Percentiles rank a stretch among this genome's conserved stretches.
Evolutionary conservation across 2,329 filamentous ascomycete genomes (phyloP).

Genomic region (Alternaria hordeiaustralica): DNA sequence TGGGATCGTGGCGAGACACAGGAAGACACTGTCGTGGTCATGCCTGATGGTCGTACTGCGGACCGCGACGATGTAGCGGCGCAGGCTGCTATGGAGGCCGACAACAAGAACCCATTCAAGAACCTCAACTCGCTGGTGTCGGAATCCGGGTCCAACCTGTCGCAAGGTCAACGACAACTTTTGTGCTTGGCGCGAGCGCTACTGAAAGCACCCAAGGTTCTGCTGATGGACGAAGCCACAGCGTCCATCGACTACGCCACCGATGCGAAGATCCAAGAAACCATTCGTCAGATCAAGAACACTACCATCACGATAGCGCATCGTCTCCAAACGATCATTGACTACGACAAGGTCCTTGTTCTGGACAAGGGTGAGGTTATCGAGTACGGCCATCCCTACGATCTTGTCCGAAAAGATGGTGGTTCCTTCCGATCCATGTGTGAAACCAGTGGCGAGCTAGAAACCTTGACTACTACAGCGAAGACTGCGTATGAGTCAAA

Average conservation of each 20-base stretch:
- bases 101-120: constrained; percentile 94
- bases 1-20: constrained; percentile 35
- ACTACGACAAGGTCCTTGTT: constrained; percentile 97
- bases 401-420: constrained; percentile 67
- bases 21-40: constrained; percentile 41
- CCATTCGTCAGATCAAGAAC: constrained; percentile 86
- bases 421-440: constrained; percentile 73
- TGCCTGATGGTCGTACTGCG: constrained; percentile 37
- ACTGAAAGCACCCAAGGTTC: constrained; percentile 86
- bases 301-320: constrained; percentile 98
- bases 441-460: constrained; percentile 67
- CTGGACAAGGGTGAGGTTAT: constrained; percentile 86
- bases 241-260: constrained; percentile 97
- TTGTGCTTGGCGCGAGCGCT: constrained; percentile 91
- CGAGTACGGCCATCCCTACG: constrained; percentile 90
- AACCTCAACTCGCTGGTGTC: constrained; percentile 83
- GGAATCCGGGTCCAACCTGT: constrained; percentile 92
- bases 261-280: constrained; percentile 94
- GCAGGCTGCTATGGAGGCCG: constrained; percentile 53
- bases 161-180: constrained; percentile 93
- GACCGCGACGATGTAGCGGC: constrained; percentile 32
- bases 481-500: constrained; percentile 51
- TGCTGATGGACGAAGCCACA: constrained; percentile 99
- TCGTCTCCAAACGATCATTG: constrained; percentile 92
- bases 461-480: constrained; percentile 63